Evolutionary conservation across 2,329 filamentous ascomycete species (phyloP).

Genomic region (Trichophaea hybrida): DNA sequence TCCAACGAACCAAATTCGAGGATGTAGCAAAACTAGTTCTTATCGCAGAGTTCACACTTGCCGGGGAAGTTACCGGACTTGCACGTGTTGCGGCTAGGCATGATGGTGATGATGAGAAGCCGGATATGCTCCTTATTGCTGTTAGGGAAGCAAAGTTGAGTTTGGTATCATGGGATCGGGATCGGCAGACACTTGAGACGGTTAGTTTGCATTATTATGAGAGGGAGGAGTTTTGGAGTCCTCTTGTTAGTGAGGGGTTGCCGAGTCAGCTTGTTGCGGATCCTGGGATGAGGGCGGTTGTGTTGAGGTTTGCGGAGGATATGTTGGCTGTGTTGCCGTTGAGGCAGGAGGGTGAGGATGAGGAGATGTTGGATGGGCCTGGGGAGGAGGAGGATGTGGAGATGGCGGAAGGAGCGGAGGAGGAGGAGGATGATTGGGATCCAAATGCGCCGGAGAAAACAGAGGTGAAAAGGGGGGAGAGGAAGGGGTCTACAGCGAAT

Average conservation of each 20-base stretch:
- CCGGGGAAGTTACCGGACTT: constrained; percentile 72
- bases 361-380: constrained; percentile 22
- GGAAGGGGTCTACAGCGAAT: constrained; percentile 17
- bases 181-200: constrained; percentile 63
- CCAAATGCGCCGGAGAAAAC: constrained; percentile 32
- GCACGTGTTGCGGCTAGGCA: constrained; percentile 61
- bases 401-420: constrained; percentile 14
- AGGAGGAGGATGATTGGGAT: constrained; percentile 48
- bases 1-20: constrained; percentile 47
- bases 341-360: constrained; percentile 41
- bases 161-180: constrained; percentile 83
- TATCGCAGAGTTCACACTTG: constrained; percentile 66
- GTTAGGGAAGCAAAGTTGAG: constrained; percentile 87
- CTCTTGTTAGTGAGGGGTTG: constrained; percentile 52
- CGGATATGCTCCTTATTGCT: constrained; percentile 51
- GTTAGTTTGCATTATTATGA: constrained; percentile 97
- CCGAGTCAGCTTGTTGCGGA: constrained; percentile 75
- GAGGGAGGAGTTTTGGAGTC: constrained; percentile 52
- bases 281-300: constrained; percentile 81
- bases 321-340: constrained; percentile 92
- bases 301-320: constrained; percentile 77
- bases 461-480: constrained; percentile 17
- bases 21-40: constrained; percentile 67
- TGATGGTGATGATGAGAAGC: constrained; percentile 66
- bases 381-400: constrained; percentile 26